phyloP scores from a whole-genome alignment of 495 filamentous ascomycete species.

The Glonium stellatum region DNA sequence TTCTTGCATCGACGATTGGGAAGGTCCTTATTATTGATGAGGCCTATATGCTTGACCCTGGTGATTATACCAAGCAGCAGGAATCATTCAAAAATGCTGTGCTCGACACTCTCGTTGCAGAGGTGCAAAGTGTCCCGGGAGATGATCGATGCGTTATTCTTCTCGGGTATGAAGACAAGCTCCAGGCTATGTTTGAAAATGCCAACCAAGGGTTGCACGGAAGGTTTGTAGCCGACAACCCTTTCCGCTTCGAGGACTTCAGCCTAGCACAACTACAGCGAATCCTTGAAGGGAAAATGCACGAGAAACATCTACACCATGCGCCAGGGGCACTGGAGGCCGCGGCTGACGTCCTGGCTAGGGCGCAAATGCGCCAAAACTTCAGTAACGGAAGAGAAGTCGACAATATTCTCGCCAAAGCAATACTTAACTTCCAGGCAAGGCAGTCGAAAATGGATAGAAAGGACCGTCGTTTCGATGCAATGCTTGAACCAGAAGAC shows the following conservation, averaged over 20 bases:
- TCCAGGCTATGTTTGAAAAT: constrained; percentile 9
- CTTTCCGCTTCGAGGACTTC: constrained; percentile 14
- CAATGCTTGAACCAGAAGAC: too few species aligned
- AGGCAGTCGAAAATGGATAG: not conserved
- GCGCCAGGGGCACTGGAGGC: constrained; percentile 7
- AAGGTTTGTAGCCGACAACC: constrained; percentile 13
- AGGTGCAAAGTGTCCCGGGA: constrained; percentile 13
- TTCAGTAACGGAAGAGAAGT: constrained; percentile 18
- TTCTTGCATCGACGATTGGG: constrained; percentile 54
- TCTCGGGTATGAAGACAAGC: constrained; percentile 14
- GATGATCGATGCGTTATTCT: constrained; percentile 17
- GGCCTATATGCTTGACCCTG: constrained; percentile 51
- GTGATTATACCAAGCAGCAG: constrained; percentile 1
- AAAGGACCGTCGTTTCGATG: not conserved
- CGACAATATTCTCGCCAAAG: constrained; percentile 5
- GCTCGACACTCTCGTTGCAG: constrained; percentile 5
- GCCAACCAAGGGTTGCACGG: constrained; percentile 14
- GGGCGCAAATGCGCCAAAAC: constrained; percentile 4
- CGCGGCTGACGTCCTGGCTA: constrained; percentile 5
- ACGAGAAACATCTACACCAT: not conserved
- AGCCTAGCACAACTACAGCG: not conserved
- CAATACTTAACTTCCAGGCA: not conserved
- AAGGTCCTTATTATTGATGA: constrained; percentile 74
- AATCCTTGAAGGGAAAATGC: constrained; percentile 11
- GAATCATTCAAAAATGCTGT: constrained; percentile 41